Base-by-base conservation (phyloP, 2,329 filamentous ascomycete species). In the Orbilia quercus region DNA sequence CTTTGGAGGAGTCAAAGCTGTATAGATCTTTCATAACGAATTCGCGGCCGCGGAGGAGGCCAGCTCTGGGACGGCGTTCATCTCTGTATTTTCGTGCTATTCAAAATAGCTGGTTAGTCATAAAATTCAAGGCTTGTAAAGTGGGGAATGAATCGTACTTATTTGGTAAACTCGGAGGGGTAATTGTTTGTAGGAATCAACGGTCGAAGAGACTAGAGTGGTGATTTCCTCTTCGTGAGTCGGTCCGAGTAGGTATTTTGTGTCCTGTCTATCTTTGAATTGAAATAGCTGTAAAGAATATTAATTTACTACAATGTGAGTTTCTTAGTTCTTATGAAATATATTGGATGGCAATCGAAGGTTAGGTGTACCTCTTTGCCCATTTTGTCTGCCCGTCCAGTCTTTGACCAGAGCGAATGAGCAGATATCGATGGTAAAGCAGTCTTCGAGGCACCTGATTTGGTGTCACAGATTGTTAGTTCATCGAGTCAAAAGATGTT, bases 1-100 rank as follows among this genome's bases (percentile, higher is more conserved):
- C 82, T 0, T 84, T 80, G 2, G 85, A 89, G 36, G 85, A 82
- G 79, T 99, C 95, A 79, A 99, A 99, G 0, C 93, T 97, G 80
- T 99, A 99, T 0, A 99, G 85, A 80, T 99, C 95, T 81, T 99
- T 99, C 95, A 99, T 99, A 77, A 92, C 82, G 78, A 99, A 99
- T 79, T 99, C 95, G 74, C 92, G 88, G 0, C 91, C 90, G 7
- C 95, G 88, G 7, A 99, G 83, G 1, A 99, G 84, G 11, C 95
- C 95, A 77, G 96, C 91, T 31, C 95, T 87, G 18, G 95, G 95
- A 23, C 95, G 86, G 65, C 90, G 86, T 81, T 99, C 95, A 82
- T 99, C 95, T 53, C 95, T 88, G 79, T 98, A 99, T 81, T 99
- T 99, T 50, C 94, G 87, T 28, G 91, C 90, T 63, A 48, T 38